phyloP scores from a whole-genome alignment of 2,329 filamentous ascomycete genomes.

The Eutypa lata region DNA sequence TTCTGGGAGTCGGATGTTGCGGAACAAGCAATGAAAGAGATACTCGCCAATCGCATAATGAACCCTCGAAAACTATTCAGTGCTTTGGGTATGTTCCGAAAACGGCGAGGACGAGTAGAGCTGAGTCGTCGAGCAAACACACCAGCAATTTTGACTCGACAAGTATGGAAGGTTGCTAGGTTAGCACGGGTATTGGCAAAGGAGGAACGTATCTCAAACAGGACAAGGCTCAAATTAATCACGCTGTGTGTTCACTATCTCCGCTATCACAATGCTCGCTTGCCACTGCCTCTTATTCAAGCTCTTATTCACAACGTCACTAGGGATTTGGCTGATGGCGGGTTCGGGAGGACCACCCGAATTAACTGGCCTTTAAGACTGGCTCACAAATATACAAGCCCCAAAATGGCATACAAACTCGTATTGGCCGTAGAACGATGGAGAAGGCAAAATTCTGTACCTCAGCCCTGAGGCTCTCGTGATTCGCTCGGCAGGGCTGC shows the following conservation, averaged over 20 bases:
- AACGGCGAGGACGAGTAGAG: not conserved
- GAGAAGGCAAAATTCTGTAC: slow-evolving; percentile 6
- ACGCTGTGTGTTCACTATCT: slow-evolving; percentile 30
- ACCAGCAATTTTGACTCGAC: not conserved
- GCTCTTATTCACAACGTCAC: slow-evolving; percentile 32
- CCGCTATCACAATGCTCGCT: slow-evolving; percentile 10
- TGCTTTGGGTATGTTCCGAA: slow-evolving; percentile 10
- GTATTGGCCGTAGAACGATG: slow-evolving; percentile 13
- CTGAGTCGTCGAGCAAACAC: not conserved
- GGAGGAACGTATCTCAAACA: slow-evolving; percentile 17
- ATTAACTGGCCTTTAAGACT: slow-evolving; percentile 33
- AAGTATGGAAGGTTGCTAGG: slow-evolving; percentile 11
- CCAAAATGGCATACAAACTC: slow-evolving; percentile 21
- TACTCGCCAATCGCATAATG: slow-evolving; percentile 12
- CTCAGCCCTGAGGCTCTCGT: not conserved
- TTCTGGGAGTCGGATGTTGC: slow-evolving; percentile 22
- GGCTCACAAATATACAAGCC: slow-evolving; percentile 22
- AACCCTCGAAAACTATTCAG: slow-evolving; percentile 11
- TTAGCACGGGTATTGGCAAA: slow-evolving; percentile 15
- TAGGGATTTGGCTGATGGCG: slow-evolving; percentile 30
- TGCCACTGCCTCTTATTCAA: slow-evolving; percentile 24
- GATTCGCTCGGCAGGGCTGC: not conserved
- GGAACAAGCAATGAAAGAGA: slow-evolving; percentile 12
- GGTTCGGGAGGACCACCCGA: slow-evolving; percentile 31
- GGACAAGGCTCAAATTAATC: slow-evolving; percentile 27